Evolutionary conservation across 2,329 filamentous ascomycete species (phyloP).

Genomic region (Venturiaceae sp.): DNA sequence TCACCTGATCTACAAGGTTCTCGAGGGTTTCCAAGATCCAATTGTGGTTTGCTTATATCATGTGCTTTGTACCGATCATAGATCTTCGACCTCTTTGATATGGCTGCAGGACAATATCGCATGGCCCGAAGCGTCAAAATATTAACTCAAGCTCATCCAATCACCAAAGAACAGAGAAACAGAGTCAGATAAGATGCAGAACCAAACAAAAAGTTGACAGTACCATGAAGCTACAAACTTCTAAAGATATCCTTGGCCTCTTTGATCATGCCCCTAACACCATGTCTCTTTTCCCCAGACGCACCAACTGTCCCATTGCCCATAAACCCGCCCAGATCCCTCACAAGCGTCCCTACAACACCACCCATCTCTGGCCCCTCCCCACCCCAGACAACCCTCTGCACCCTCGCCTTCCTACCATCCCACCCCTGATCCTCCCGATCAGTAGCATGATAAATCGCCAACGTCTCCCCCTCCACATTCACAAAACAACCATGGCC

Average conservation of each 20-base stretch:
- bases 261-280: not conserved
- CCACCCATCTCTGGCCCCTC: slow-evolving; percentile 33
- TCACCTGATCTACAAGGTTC: too few species aligned
- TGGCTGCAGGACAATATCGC: too few species aligned
- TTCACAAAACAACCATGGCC: slow-evolving; percentile 35
- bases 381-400: slow-evolving; percentile 26
- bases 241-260: not conserved
- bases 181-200: too few species aligned
- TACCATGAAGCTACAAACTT: too few species aligned
- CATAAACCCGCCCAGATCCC: not conserved
- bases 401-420: slow-evolving; percentile 33
- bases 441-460: slow-evolving; percentile 37
- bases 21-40: too few species aligned
- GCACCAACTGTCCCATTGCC: not conserved
- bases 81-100: too few species aligned
- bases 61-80: too few species aligned
- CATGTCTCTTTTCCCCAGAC: not conserved
- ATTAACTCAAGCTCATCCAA: too few species aligned
- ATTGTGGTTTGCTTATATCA: too few species aligned
- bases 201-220: too few species aligned
- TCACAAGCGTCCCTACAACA: slow-evolving; percentile 10
- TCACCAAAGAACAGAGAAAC: too few species aligned
- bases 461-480: slow-evolving; percentile 27
- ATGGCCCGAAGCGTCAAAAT: too few species aligned
- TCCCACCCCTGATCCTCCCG: slow-evolving; percentile 32